Percentiles rank a stretch among this genome's conserved stretches.
Conservation (phyloP, 2,329 filamentous ascomycete species). For the Phaeosphaeria sp. region DNA sequence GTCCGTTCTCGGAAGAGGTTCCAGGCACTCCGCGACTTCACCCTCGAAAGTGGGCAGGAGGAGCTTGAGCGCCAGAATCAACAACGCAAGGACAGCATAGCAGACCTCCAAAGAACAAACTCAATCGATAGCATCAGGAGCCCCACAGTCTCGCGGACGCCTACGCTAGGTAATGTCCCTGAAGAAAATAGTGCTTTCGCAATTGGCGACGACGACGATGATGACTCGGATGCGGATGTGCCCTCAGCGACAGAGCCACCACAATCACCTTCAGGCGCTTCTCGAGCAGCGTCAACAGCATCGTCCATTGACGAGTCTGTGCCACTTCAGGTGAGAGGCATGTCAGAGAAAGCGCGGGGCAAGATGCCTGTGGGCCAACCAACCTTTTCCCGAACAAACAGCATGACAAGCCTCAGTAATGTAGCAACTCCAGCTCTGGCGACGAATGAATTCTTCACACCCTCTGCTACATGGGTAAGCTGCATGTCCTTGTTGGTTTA, state of each 20-base stretch:
- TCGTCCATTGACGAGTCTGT: conserved; percentile 77
- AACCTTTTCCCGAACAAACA: conserved; percentile 90
- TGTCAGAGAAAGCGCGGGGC: conserved; percentile 96
- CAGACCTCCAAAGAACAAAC: conserved; percentile 55
- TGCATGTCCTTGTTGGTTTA: neutral
- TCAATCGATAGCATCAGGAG: conserved; percentile 74
- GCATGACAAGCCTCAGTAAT: conserved; percentile 78
- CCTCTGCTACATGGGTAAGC: conserved; percentile 75
- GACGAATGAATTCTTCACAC: conserved; percentile 71
- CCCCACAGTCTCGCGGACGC: conserved; percentile 63
- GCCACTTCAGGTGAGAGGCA: conserved; percentile 81
- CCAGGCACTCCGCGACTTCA: conserved; percentile 84
- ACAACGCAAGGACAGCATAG: conserved; percentile 66
- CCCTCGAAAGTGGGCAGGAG: conserved; percentile 87
- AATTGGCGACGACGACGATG: conserved; percentile 78
- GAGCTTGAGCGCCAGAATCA: conserved; percentile 84
- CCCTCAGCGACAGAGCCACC: conserved; percentile 48
- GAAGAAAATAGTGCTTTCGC: conserved; percentile 84
- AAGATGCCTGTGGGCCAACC: conserved; percentile 88
- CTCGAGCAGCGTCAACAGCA: conserved; percentile 72
- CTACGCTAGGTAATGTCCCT: conserved; percentile 70
- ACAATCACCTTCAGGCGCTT: conserved; percentile 48
- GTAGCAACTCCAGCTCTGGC: conserved; percentile 66
- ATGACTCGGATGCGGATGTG: conserved; percentile 69
- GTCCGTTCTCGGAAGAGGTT: conserved; percentile 82